Percentiles rank a stretch among this genome's conserved stretches.
Evolutionary conservation across 2,329 filamentous ascomycete genomes (phyloP).

Genomic region (Calonectria leucothoes): DNA sequence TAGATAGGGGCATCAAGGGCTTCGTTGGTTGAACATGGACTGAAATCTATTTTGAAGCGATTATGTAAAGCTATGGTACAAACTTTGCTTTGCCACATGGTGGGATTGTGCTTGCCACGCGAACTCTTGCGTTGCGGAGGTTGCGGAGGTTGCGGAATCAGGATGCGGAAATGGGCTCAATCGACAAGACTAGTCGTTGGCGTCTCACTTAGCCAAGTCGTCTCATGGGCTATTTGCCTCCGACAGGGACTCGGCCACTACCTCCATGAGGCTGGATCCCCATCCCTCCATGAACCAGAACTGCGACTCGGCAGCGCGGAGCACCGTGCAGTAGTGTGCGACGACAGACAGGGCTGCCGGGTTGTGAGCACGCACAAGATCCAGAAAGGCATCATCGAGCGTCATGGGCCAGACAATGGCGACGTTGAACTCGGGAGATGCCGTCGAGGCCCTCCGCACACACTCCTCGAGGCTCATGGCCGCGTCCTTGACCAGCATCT

Average conservation of each 20-base stretch:
- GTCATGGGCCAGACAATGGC: constrained; percentile 16
- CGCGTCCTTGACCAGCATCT: background rate
- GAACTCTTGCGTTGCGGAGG: no score
- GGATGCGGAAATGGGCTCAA: no score
- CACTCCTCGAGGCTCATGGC: background rate
- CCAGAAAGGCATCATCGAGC: constrained; percentile 6
- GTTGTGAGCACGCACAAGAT: background rate
- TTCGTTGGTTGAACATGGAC: no score
- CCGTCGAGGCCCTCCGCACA: background rate
- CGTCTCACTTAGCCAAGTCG: no score
- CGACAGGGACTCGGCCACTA: background rate
- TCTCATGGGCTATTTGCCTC: background rate
- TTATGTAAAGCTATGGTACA: no score
- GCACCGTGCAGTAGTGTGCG: constrained; percentile 13
- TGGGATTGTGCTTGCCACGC: no score
- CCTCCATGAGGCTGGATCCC: background rate
- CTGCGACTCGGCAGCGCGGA: background rate
- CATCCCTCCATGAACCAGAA: constrained; percentile 10
- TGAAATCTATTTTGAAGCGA: no score
- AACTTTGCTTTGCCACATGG: no score
- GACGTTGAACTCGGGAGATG: constrained; percentile 12
- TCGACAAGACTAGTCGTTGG: no score
- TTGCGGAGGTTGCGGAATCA: no score
- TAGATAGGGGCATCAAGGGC: no score
- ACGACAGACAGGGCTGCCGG: constrained; percentile 4